Conservation (phyloP, 768 basidiomycete genomes). For the Phlegmacium glaucopus region DNA sequence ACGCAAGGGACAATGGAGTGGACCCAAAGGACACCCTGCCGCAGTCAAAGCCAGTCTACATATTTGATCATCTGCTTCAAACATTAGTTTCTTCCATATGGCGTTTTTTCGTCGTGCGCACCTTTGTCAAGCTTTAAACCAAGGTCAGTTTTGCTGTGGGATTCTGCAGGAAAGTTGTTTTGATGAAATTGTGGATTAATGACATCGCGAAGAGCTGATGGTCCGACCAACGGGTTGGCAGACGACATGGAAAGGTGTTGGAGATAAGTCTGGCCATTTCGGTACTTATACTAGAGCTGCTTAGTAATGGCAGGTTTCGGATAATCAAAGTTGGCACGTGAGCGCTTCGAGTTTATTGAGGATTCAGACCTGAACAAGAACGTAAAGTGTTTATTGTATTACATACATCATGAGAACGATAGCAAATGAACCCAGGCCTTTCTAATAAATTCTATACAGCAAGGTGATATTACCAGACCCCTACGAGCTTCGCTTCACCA, state of each 20-base stretch:
- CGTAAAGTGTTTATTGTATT: no score
- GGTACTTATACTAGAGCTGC: no score
- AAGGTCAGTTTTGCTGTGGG: slow-evolving; percentile 76
- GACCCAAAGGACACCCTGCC: slow-evolving; percentile 85
- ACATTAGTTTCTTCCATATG: neutral
- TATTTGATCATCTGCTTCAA: slow-evolving; percentile 82
- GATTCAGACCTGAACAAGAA: no score
- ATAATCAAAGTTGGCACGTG: no score
- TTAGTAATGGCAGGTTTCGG: no score
- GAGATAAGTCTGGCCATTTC: no score
- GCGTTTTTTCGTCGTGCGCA: slow-evolving; percentile 26
- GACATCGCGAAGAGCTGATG: slow-evolving; percentile 62
- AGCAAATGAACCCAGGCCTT: no score
- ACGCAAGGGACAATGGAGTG: slow-evolving; percentile 87
- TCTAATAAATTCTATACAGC: neutral
- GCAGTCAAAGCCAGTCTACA: slow-evolving; percentile 81
- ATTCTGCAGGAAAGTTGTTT: slow-evolving; percentile 81
- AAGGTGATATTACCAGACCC: slow-evolving; percentile 41
- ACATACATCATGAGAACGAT: no score
- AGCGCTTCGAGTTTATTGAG: no score
- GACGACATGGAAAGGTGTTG: slow-evolving; percentile 28
- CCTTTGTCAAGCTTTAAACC: slow-evolving; percentile 92
- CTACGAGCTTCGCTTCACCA: slow-evolving; percentile 37
- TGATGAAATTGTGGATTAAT: slow-evolving; percentile 93
- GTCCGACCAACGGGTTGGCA: slow-evolving; percentile 51